Conservation (phyloP, 2,329 filamentous ascomycete genomes). For the Diaporthe vexans region DNA sequence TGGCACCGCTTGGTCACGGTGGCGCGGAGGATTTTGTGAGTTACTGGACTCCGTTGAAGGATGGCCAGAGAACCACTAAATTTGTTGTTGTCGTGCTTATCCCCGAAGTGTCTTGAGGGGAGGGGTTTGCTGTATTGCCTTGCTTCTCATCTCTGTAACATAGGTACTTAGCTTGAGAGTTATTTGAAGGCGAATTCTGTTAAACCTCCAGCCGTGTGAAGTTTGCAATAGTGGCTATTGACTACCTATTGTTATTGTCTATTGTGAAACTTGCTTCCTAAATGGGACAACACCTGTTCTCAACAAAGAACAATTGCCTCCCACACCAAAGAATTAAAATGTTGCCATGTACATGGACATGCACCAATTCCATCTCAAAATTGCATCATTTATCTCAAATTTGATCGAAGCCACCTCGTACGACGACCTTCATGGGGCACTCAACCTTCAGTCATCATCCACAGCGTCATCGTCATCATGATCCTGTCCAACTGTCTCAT, state of each 20-base stretch:
- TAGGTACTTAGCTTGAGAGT: neutral
- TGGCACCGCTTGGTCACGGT: neutral
- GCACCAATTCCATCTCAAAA: too few relatives aligned
- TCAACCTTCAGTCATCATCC: neutral
- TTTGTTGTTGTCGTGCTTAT: constrained; percentile 38
- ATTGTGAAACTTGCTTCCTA: neutral
- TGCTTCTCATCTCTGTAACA: neutral
- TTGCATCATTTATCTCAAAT: too few relatives aligned
- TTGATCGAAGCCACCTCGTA: too few relatives aligned
- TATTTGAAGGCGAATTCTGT: neutral
- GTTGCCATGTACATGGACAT: neutral
- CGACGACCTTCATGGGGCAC: neutral
- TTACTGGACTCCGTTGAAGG: constrained; percentile 39
- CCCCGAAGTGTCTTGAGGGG: constrained; percentile 30
- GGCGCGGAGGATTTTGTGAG: constrained; percentile 24
- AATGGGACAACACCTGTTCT: neutral
- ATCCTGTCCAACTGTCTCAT: neutral
- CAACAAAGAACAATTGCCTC: neutral
- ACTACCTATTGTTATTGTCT: neutral
- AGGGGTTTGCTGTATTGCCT: neutral
- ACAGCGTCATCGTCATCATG: neutral
- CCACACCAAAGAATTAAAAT: neutral
- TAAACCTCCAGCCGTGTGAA: neutral
- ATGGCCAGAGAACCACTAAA: neutral
- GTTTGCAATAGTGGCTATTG: neutral